These are phyloP conservation scores for Sclerotinia trifoliorum DNA, from an alignment of 2,329 filamentous ascomycete species.

Conservation along the genomic window DNA sequence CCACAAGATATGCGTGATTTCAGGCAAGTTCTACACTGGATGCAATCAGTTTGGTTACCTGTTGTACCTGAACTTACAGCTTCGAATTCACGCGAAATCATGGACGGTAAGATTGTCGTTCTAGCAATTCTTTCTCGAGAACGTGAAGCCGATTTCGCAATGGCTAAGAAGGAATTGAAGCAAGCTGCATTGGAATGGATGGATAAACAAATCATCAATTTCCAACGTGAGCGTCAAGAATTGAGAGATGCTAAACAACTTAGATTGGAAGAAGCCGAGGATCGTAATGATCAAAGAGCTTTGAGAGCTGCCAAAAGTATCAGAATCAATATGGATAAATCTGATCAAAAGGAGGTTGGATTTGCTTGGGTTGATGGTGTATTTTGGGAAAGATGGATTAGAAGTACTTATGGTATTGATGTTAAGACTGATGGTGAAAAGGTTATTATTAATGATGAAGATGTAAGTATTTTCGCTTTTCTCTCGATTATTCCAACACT, in stretches of 20 bases:
- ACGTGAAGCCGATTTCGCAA: conserved; percentile 73
- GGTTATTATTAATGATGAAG: conserved; percentile 95
- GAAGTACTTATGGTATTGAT: conserved; percentile 91
- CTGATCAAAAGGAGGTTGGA: conserved; percentile 81
- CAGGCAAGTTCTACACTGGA: conserved; percentile 79
- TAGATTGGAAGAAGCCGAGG: conserved; percentile 92
- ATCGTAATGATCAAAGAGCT: conserved; percentile 85
- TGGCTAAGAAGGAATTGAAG: conserved; percentile 86
- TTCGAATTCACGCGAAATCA: conserved; percentile 88
- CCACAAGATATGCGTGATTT: conserved; percentile 92
- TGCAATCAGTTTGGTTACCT: conserved; percentile 93
- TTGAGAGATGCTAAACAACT: conserved; percentile 92
- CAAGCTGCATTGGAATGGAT: conserved; percentile 96
- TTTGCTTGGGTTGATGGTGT: conserved; percentile 98
- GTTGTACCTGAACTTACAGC: conserved; percentile 93
- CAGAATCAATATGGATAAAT: conserved; percentile 84
- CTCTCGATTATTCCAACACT: not conserved
- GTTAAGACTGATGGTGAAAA: conserved; percentile 79
- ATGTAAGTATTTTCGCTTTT: conserved; percentile 59
- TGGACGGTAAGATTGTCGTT: conserved; percentile 93
- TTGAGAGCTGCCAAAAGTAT: conserved; percentile 86
- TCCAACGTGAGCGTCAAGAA: conserved; percentile 91
- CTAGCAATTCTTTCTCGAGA: conserved; percentile 82
- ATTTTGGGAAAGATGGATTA: conserved; percentile 97
- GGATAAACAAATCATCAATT: conserved; percentile 88